Base-by-base conservation (phyloP, 2,329 filamentous ascomycete species). In the Aspergillus pseudonomiae region DNA sequence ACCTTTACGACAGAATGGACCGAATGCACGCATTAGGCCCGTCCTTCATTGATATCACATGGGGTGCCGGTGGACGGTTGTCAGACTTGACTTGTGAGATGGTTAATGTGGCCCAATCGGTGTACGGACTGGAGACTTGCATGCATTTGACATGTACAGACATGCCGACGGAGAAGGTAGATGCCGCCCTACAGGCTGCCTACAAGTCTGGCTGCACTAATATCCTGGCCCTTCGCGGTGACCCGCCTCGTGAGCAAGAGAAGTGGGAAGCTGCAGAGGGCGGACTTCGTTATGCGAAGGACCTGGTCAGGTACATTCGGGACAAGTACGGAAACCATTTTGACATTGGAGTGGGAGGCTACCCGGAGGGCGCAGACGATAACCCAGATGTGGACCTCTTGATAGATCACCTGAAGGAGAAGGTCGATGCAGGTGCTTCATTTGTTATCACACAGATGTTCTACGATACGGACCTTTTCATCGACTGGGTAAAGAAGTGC, bases 361-460 rank as follows among this genome's bases (percentile, higher is more conserved):
- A 99, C 74, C 93, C 95, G 0, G 95, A 99, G 81, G 94, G 95
- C 39, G 93, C 90, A 71, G 95, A 99, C 72, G 95, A 98, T 78
- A 93, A 97, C 77, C 88, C 92, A 71, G 89, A 97, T 73, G 90
- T 93, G 59, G 93, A 97, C 54, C 80, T 87, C 64, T 85, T 99
- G 73, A 88, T 99, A 67, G 90, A 95, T 68, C 95, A 98, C 77
- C 81, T 99, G 74, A 98, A 98, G 82, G 91, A 98, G 79, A 99
- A 99, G 83, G 90, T 98, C 39, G 95, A 99, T 76, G 92, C 92
- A 63, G 95, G 95, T 58, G 94, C 91, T 66, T 90, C 91, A 7
- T 99, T 98, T 77, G 91, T 99, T 67, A 92, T 99, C 60, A 98
- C 95, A 0, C 95, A 99, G 81, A 99, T 99, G 95, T 98, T 98